Percentiles rank a stretch among this genome's conserved stretches.
These are phyloP conservation scores for Fusarium irregulare DNA, from an alignment of 2,329 filamentous ascomycete species.

Conservation along the genomic window DNA sequence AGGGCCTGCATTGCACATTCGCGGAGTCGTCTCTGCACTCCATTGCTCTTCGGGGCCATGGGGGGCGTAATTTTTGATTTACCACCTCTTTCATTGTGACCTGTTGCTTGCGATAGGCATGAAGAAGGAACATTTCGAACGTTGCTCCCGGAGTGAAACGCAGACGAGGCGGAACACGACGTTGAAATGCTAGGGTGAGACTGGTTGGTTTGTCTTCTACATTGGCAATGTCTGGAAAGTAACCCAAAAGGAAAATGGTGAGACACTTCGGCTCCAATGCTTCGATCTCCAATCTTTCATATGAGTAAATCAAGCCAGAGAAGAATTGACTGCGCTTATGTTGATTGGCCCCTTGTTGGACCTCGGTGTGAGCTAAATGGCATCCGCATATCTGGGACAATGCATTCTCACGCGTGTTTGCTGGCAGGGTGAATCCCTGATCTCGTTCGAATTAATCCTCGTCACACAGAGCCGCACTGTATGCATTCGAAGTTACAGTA, in stretches of 20 bases:
- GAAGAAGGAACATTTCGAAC: conserved; percentile 53
- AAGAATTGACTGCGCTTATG: conserved; percentile 14
- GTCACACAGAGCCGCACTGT: conserved; percentile 32
- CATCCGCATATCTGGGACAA: conserved; percentile 27
- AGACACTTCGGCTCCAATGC: conserved; percentile 18
- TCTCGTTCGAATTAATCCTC: neutral
- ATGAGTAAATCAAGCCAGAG: conserved; percentile 6
- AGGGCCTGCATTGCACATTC: conserved; percentile 66
- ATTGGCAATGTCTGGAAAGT: neutral
- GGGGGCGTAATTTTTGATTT: conserved; percentile 66
- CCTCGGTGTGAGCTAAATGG: conserved; percentile 22
- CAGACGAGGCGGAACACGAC: neutral
- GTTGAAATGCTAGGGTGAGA: neutral
- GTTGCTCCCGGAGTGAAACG: neutral
- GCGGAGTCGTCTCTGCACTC: conserved; percentile 60
- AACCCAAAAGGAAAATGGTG: conserved; percentile 4
- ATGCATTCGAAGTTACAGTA: conserved; percentile 8
- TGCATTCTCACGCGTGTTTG: conserved; percentile 32
- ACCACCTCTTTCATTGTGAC: conserved; percentile 58
- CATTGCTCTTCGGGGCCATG: conserved; percentile 67
- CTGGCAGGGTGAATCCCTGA: conserved; percentile 14
- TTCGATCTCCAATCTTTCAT: neutral
- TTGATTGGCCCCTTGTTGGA: conserved; percentile 26
- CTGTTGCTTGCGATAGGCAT: conserved; percentile 52
- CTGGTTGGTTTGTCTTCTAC: neutral